A percentile compares a stretch with the other conserved stretches of the same genome.
These are phyloP conservation scores for Lentinula sp. DNA, from an alignment of 768 basidiomycete species.

Conservation along the genomic window DNA sequence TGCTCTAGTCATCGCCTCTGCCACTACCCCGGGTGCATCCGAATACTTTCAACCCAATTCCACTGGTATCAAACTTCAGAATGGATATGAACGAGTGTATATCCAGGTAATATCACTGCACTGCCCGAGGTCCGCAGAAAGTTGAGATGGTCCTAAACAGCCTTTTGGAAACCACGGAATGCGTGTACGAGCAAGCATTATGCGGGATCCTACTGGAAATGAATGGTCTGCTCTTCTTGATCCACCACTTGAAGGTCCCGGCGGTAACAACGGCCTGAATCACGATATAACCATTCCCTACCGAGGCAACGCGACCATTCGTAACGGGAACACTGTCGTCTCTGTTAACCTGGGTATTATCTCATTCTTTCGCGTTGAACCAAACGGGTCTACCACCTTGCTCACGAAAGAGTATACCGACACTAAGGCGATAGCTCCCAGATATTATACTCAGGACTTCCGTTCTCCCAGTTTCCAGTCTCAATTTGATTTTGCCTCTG, in stretches of 20 bases:
- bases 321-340: conserved; percentile 26
- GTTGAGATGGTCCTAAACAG: conserved; percentile 10
- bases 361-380: conserved; percentile 24
- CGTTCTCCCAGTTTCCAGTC: conserved; percentile 23
- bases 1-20: not conserved
- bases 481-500: conserved; percentile 24
- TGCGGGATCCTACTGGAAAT: conserved; percentile 26
- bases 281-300: conserved; percentile 23
- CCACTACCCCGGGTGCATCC: not conserved
- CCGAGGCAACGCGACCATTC: conserved; percentile 22
- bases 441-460: conserved; percentile 27
- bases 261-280: conserved; percentile 21
- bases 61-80: conserved; percentile 27
- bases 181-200: conserved; percentile 27
- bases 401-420: conserved; percentile 25
- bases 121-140: not conserved
- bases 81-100: conserved; percentile 25
- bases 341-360: conserved; percentile 17
- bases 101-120: conserved; percentile 19
- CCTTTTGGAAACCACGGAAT: conserved; percentile 30
- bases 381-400: conserved; percentile 20
- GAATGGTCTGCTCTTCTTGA: conserved; percentile 29
- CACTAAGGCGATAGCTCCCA: conserved; percentile 21
- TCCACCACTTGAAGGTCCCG: conserved; percentile 29
- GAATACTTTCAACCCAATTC: conserved; percentile 12